Evolutionary conservation across 495 filamentous ascomycete genomes (phyloP).

Genomic region (Podospora conica): DNA sequence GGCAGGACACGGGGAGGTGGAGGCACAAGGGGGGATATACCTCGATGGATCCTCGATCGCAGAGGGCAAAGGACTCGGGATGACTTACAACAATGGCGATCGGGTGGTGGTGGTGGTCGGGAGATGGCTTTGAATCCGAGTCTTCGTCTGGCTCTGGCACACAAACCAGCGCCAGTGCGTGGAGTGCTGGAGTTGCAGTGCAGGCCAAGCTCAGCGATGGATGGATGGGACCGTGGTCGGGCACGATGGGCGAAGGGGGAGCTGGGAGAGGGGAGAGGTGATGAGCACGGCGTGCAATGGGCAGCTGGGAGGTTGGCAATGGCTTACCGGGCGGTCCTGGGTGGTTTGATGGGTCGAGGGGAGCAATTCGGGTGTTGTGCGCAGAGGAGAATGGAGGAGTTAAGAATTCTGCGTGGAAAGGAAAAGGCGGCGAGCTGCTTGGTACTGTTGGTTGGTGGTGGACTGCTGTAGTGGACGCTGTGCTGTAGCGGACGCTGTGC

Average conservation of each 20-base stretch:
- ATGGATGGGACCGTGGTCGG: conserved; percentile 7
- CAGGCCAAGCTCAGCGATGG: conserved; percentile 19
- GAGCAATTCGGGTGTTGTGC: conserved; percentile 30
- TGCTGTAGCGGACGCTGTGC: not conserved
- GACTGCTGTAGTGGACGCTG: not conserved
- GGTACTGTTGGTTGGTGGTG: no score
- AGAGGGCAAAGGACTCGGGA: conserved; percentile 27
- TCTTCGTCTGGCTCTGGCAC: conserved; percentile 18
- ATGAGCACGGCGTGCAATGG: not conserved
- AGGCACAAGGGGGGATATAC: conserved; percentile 14
- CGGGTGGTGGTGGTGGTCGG: conserved; percentile 29
- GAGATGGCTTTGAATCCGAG: conserved; percentile 15
- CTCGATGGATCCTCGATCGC: conserved; percentile 31
- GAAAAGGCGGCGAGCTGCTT: no score
- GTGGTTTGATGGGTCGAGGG: conserved; percentile 24
- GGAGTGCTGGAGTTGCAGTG: conserved; percentile 5
- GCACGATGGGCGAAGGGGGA: conserved; percentile 1
- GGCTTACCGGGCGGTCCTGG: conserved; percentile 21
- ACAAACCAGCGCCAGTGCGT: conserved; percentile 8
- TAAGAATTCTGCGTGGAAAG: conserved; percentile 29
- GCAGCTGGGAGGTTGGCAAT: conserved; percentile 14
- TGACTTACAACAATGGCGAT: conserved; percentile 33
- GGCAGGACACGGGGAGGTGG: conserved; percentile 4
- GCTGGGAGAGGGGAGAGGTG: conserved; percentile 2
- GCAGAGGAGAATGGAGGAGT: conserved; percentile 25